Percentiles rank a stretch among this genome's conserved stretches.
These are phyloP conservation scores for Didymella arachidicola DNA, from an alignment of 2,329 filamentous ascomycete genomes.

Conservation along the genomic window DNA sequence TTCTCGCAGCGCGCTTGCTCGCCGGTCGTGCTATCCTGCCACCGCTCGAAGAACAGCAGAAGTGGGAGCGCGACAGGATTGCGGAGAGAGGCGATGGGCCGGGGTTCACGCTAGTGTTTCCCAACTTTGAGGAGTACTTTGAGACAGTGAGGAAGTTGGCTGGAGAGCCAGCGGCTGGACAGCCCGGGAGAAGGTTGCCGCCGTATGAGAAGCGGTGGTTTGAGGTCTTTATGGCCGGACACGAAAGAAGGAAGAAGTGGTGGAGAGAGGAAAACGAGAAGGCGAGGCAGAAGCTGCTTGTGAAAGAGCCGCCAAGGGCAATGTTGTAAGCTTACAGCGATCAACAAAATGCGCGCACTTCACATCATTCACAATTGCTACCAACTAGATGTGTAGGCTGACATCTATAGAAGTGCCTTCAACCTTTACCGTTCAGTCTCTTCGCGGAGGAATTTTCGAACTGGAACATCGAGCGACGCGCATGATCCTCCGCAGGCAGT, in stretches of 20 bases:
- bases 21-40: constrained; percentile 64
- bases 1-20: constrained; percentile 66
- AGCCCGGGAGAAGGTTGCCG: constrained; percentile 55
- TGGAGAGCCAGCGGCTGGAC: constrained; percentile 54
- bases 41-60: constrained; percentile 56
- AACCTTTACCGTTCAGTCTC: no score
- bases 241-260: constrained; percentile 65
- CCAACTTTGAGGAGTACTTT: constrained; percentile 72
- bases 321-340: background rate
- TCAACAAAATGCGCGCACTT: background rate
- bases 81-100: constrained; percentile 63
- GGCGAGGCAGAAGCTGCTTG: constrained; percentile 29
- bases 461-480: background rate
- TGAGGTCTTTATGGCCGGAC: constrained; percentile 61
- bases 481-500: background rate
- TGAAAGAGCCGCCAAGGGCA: background rate
- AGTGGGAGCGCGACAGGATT: constrained; percentile 67
- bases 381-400: background rate
- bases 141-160: constrained; percentile 62
- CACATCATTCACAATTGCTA: background rate
- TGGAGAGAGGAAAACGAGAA: constrained; percentile 62
- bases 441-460: background rate
- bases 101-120: constrained; percentile 65
- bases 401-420: background rate
- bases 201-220: constrained; percentile 59